A percentile compares a stretch with the other conserved stretches of the same genome.
These are phyloP conservation scores for Claviceps arundinis DNA, from an alignment of 2,329 filamentous ascomycete genomes.

Conservation along the genomic window DNA sequence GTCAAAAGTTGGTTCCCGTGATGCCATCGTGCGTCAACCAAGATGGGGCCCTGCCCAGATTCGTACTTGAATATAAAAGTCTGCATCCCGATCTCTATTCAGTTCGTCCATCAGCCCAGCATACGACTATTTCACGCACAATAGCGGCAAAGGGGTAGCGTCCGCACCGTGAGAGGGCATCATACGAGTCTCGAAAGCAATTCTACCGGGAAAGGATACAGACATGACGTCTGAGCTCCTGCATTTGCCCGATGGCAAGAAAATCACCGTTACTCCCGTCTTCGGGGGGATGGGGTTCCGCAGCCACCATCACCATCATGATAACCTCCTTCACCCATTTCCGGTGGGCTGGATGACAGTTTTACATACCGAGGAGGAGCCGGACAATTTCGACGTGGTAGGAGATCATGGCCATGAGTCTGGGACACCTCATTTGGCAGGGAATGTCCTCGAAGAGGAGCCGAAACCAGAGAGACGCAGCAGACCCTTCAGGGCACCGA, in stretches of 20 bases:
- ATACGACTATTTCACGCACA: no score
- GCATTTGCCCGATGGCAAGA: constrained; percentile 78
- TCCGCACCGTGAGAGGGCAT: neutral
- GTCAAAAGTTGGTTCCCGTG: neutral
- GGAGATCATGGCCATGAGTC: constrained; percentile 2
- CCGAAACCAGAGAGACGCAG: constrained; percentile 15
- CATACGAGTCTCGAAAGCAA: neutral
- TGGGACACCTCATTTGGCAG: neutral
- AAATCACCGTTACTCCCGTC: constrained; percentile 66
- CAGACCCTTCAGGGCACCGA: constrained; percentile 52
- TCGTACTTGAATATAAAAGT: no score
- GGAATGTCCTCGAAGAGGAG: constrained; percentile 1
- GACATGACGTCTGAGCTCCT: constrained; percentile 34
- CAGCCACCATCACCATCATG: constrained; percentile 62
- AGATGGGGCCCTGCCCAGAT: no score
- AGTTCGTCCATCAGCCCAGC: no score
- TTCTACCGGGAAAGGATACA: no score
- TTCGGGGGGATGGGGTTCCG: constrained; percentile 92
- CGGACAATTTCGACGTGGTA: constrained; percentile 12
- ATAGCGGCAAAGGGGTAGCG: neutral
- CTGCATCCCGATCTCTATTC: no score
- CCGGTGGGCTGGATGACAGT: constrained; percentile 86
- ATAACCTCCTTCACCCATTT: constrained; percentile 54
- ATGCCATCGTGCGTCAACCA: no score
- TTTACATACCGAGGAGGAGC: constrained; percentile 55